Evolutionary conservation across 495 filamentous ascomycete genomes (phyloP).

Genomic region (Aspergillus mulundensis): DNA sequence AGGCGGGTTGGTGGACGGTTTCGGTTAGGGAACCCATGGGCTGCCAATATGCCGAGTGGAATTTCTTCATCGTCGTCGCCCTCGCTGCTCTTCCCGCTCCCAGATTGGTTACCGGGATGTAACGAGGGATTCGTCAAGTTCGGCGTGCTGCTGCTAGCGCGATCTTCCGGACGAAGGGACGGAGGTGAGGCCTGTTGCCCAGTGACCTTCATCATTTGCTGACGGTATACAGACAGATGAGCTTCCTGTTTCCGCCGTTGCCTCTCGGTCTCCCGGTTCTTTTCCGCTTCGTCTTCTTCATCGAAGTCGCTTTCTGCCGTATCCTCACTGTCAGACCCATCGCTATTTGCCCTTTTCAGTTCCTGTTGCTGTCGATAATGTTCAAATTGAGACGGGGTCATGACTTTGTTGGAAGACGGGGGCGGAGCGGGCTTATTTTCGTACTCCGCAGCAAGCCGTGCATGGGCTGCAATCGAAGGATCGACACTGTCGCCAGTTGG

Average conservation of each 20-base stretch:
- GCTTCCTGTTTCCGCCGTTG: constrained; percentile 88
- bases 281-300: constrained; percentile 81
- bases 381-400: constrained; percentile 88
- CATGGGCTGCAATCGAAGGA: constrained; percentile 49
- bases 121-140: constrained; percentile 35
- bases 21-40: constrained; percentile 88
- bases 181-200: constrained; percentile 58
- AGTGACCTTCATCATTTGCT: constrained; percentile 96
- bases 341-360: constrained; percentile 50
- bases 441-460: constrained; percentile 50
- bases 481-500: constrained; percentile 44
- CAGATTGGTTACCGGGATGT: constrained; percentile 34
- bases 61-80: constrained; percentile 83
- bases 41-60: constrained; percentile 81
- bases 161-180: constrained; percentile 36
- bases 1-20: constrained; percentile 73
- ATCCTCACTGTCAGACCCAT: constrained; percentile 46
- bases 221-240: constrained; percentile 83
- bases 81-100: constrained; percentile 47
- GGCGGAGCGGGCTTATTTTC: constrained; percentile 40
- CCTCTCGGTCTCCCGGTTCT: constrained; percentile 64
- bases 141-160: constrained; percentile 43
- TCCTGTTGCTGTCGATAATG: constrained; percentile 77
- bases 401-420: constrained; percentile 62
- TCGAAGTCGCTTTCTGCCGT: constrained; percentile 59